Percentiles rank a stretch among this genome's conserved stretches.
Evolutionary conservation across 345 rosid genomes (phyloP).

Genomic region (Sapria himalayana): DNA sequence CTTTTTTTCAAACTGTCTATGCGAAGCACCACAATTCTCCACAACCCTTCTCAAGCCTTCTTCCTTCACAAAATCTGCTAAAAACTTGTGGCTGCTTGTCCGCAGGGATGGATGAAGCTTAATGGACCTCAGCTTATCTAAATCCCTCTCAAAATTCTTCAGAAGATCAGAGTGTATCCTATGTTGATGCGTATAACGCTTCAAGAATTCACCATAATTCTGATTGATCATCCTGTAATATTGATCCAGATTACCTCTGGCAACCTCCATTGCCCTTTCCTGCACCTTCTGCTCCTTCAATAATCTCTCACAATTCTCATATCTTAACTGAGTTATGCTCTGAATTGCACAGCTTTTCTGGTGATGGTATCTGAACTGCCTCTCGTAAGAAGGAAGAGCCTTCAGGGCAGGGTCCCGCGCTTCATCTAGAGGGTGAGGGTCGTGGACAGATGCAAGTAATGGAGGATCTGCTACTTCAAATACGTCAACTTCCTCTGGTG

Average conservation of each 20-base stretch:
- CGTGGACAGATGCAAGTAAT: conserved; percentile 20
- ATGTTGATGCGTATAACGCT: conserved; percentile 61
- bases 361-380: conserved; percentile 63
- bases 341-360: conserved; percentile 38
- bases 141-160: conserved; percentile 44
- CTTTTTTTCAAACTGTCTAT: conserved; percentile 80
- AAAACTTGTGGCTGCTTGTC: conserved; percentile 26
- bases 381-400: conserved; percentile 82
- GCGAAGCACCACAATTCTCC: conserved; percentile 50
- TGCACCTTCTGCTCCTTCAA: conserved; percentile 74
- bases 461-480: conserved; percentile 39
- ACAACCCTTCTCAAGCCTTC: conserved; percentile 49
- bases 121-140: conserved; percentile 53
- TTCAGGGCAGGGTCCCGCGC: conserved; percentile 81
- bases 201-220: conserved; percentile 60
- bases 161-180: conserved; percentile 57
- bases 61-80: conserved; percentile 79
- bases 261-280: conserved; percentile 73
- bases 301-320: conserved; percentile 44
- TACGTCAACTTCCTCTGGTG: conserved; percentile 34
- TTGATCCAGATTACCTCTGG: conserved; percentile 63
- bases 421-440: conserved; percentile 72
- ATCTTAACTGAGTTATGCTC: conserved; percentile 29
- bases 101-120: conserved; percentile 67
- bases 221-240: conserved; percentile 58